Evolutionary conservation across 805 yeast species (phyloP), one percentile per base, ranked within the genome.

Genomic region (Wickerhamiella sorbophila): DNA sequence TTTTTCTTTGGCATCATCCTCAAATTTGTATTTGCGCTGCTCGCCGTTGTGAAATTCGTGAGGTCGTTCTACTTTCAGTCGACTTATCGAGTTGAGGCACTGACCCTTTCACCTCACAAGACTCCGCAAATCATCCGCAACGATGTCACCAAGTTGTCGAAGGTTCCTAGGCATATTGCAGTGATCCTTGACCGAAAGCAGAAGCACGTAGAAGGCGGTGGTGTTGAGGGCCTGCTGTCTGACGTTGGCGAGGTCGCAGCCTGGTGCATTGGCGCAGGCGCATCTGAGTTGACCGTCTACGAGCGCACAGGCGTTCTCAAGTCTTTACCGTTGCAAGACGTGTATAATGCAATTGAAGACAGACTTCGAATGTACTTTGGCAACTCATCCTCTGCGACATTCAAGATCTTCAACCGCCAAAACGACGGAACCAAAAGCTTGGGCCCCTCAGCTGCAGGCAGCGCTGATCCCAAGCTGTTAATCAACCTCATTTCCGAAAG

Each of bases 191-290:
- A 74, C 50, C 70, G 77, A 56, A 77, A 76, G 54, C 71, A 78
- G 21, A 85, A 76, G 44, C 82, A 79, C 47, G 88, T 78, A 51
- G 94, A 84, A 52, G 88, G 86, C 45, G 95, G 94, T 26, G 96
- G 96, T 2, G 60, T 79, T 34, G 83, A 79, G 46, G 95, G 94
- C 0, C 65, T 88, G 34, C 66, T 87, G 52, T 76, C 74, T 49
- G 83, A 83, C 52, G 71, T 79, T 4, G 72, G 87, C 37, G 95
- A 87, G 53, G 48, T 87, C 31, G 70, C 75, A 1, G 77, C 91
- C 4, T 91, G 98, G 98, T 71, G 85, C 32, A 59, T 84, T n/a
- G 79, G 93, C 27, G 75, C 88, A n/a, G 95, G 95, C 1, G 74
- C 86, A 39, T 74, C 76, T 33, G 63, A 66, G 45, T 65, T 88